These are phyloP conservation scores for Puccinia coronata DNA, from an alignment of 1,284 basidiomycete species.

Conservation along the genomic window DNA sequence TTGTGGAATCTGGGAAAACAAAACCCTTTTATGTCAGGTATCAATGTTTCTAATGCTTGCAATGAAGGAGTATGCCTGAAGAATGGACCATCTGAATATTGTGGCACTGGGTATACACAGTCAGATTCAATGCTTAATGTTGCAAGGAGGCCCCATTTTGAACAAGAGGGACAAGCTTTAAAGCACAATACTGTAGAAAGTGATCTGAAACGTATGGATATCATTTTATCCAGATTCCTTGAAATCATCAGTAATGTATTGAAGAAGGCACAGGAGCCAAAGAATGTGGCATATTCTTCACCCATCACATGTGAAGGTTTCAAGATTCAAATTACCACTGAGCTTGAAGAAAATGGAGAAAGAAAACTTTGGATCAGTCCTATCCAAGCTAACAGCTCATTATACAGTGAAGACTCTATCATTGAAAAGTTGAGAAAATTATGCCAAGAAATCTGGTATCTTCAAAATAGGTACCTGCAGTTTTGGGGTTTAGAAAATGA, in stretches of 20 bases:
- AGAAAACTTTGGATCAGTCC: neutral
- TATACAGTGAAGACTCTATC: neutral
- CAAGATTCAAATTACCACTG: neutral
- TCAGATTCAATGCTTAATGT: neutral
- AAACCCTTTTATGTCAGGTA: too few relatives aligned
- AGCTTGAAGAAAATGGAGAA: neutral
- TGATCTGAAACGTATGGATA: neutral
- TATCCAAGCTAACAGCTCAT: neutral
- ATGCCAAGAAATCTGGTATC: neutral
- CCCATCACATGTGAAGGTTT: neutral
- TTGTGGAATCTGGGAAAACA: neutral
- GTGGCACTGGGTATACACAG: neutral
- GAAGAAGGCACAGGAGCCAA: neutral
- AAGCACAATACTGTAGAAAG: neutral
- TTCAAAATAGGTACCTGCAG: conserved; percentile 1
- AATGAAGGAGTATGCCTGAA: too few relatives aligned
- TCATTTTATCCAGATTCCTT: neutral
- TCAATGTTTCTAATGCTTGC: neutral
- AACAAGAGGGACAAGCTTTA: neutral
- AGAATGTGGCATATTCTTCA: neutral
- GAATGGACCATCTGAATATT: too few relatives aligned
- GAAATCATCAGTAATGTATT: neutral
- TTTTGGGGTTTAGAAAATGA: neutral
- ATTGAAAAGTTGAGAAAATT: conserved; percentile 1
- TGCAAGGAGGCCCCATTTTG: neutral